Conservation (phyloP, 139 green algal species). For the Spirogloea muscicola region DNA sequence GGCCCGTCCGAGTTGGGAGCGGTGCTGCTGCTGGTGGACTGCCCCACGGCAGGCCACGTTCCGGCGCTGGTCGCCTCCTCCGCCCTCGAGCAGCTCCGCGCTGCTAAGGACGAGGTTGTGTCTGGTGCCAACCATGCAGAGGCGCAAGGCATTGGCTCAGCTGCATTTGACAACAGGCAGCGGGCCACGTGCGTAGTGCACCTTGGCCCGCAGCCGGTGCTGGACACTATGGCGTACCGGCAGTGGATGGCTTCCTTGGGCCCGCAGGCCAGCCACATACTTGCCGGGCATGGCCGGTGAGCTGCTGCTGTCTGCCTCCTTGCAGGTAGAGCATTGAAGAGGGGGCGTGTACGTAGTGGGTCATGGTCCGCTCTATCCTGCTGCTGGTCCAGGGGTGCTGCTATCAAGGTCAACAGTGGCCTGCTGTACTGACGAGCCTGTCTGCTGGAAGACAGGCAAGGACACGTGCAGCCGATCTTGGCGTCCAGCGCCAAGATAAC, state of each 20-base stretch:
- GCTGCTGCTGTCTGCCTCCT: no score
- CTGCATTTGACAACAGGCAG: background rate
- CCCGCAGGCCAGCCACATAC: slow-evolving; percentile 47
- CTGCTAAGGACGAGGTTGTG: background rate
- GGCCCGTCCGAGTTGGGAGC: slow-evolving; percentile 65
- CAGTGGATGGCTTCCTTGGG: slow-evolving; percentile 49
- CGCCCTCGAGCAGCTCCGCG: slow-evolving; percentile 14
- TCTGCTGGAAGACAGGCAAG: no score
- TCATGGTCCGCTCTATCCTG: no score
- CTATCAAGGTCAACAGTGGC: no score
- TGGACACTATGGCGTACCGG: slow-evolving; percentile 40
- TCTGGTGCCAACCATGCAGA: background rate
- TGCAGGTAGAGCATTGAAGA: no score
- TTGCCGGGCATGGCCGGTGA: slow-evolving; percentile 43
- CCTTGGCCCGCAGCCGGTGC: slow-evolving; percentile 57
- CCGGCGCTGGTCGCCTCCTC: slow-evolving; percentile 20
- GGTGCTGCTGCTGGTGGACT: slow-evolving; percentile 79
- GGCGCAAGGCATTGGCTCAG: background rate
- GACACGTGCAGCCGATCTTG: slow-evolving; percentile 37
- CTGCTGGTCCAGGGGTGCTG: no score
- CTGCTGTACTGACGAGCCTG: no score
- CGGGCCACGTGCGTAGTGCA: slow-evolving; percentile 61
- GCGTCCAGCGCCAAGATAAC: slow-evolving; percentile 50
- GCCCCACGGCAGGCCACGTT: slow-evolving; percentile 54
- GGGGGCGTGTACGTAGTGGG: no score